These are phyloP conservation scores for Sclerotinia nivalis DNA, from an alignment of 2,329 filamentous ascomycete genomes.

Conservation along the genomic window DNA sequence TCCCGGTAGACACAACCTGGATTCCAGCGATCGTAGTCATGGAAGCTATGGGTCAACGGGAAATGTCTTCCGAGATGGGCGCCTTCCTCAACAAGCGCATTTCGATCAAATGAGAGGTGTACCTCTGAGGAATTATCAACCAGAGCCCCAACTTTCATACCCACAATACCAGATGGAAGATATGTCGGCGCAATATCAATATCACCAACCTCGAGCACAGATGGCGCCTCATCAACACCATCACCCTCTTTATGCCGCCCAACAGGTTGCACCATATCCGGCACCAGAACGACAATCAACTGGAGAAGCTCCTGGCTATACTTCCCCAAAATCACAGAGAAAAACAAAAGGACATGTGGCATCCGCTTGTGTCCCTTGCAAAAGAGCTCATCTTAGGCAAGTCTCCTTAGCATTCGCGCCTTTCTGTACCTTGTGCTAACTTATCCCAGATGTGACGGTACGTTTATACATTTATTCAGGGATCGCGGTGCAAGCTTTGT, in stretches of 20 bases:
- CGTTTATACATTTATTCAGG: constrained; percentile 42
- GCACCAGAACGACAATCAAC: constrained; percentile 41
- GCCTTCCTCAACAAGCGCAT: constrained; percentile 35
- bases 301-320: constrained; percentile 50
- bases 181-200: constrained; percentile 32
- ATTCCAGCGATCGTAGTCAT: constrained; percentile 57
- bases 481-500: constrained; percentile 18
- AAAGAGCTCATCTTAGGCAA: constrained; percentile 74
- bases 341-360: constrained; percentile 81
- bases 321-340: constrained; percentile 61
- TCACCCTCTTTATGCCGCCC: constrained; percentile 32
- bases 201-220: constrained; percentile 30
- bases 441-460: constrained; percentile 61
- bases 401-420: constrained; percentile 21
- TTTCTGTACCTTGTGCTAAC: constrained; percentile 40
- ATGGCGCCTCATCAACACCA: constrained; percentile 33
- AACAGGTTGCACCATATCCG: constrained; percentile 32
- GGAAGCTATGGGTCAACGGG: constrained; percentile 47
- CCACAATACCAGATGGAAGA: constrained; percentile 35
- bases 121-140: constrained; percentile 44
- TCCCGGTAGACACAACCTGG: constrained; percentile 59
- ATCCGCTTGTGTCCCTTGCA: constrained; percentile 83
- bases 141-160: constrained; percentile 40
- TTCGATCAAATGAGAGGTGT: constrained; percentile 34
- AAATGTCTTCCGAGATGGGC: constrained; percentile 52